Evolutionary conservation across 2,329 filamentous ascomycete species (phyloP).

Genomic region (Colletotrichum sp.): DNA sequence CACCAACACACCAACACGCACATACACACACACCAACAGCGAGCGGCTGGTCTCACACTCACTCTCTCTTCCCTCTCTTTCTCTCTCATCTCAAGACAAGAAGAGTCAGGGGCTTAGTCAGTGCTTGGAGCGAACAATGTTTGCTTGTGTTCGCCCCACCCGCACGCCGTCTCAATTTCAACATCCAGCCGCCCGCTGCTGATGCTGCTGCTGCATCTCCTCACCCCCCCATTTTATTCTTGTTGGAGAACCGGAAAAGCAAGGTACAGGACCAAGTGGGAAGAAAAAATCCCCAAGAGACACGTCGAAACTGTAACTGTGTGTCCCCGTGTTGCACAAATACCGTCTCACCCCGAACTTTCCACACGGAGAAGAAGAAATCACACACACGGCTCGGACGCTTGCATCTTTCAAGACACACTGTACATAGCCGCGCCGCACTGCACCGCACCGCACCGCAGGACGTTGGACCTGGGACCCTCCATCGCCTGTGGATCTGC

Average conservation of each 20-base stretch:
- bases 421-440: neutral
- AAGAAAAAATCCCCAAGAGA: neutral
- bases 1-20: neutral
- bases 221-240: neutral
- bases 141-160: neutral
- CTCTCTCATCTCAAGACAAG: neutral
- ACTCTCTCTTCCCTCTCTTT: neutral
- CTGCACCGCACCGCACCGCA: neutral
- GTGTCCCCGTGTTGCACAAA: neutral
- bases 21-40: neutral
- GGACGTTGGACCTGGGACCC: neutral
- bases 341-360: neutral
- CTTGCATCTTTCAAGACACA: neutral
- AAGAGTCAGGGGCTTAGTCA: neutral
- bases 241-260: neutral
- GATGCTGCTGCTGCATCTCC: neutral
- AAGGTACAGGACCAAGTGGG: neutral
- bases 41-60: neutral
- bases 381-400: neutral
- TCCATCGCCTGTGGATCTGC: constrained; percentile 8
- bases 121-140: neutral
- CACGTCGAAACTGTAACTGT: neutral
- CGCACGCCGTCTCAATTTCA: constrained; percentile 11
- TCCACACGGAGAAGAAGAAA: neutral
- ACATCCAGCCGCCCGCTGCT: neutral